These are phyloP conservation scores for Xylariales sp. DNA, from an alignment of 2,329 filamentous ascomycete genomes.

Conservation along the genomic window DNA sequence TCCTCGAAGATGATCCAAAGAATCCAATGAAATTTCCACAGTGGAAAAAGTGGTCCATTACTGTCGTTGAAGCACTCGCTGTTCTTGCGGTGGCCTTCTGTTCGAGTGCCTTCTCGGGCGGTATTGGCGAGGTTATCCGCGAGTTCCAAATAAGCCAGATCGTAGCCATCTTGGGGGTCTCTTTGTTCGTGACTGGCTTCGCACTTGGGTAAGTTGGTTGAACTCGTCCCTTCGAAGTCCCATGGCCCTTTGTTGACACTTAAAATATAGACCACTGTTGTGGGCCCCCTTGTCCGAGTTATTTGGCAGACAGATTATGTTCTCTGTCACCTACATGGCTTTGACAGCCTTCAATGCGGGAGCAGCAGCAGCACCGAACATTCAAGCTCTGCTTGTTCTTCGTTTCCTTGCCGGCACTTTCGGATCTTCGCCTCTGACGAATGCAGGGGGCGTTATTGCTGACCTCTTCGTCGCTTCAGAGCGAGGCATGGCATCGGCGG, in stretches of 20 bases:
- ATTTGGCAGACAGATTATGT: constrained; percentile 51
- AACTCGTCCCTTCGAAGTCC: no score
- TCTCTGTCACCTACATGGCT: constrained; percentile 47
- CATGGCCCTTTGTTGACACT: no score
- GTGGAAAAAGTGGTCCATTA: constrained; percentile 61
- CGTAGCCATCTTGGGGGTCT: constrained; percentile 46
- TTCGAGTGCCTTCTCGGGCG: constrained; percentile 63
- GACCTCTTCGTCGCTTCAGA: constrained; percentile 49
- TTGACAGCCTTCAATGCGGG: constrained; percentile 56
- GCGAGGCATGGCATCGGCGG: constrained; percentile 52
- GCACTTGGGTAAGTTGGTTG: constrained; percentile 30
- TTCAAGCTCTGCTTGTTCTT: constrained; percentile 50
- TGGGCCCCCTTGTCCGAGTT: constrained; percentile 64
- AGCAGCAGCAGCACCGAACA: constrained; percentile 48
- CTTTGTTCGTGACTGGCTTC: constrained; percentile 54
- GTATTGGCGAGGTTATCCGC: constrained; percentile 45
- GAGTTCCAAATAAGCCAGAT: constrained; percentile 49
- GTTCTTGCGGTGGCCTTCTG: constrained; percentile 67
- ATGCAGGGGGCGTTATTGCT: constrained; percentile 52
- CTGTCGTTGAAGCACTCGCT: constrained; percentile 57
- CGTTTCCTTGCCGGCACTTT: constrained; percentile 59
- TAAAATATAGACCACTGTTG: no score
- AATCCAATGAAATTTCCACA: constrained; percentile 59
- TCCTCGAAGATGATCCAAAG: constrained; percentile 60
- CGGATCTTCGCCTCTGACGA: constrained; percentile 51